Evolutionary conservation across 176 grass and related monocot species (phyloP), one percentile per base, ranked within the genome.

Genomic region (Neostapfia colusana): DNA sequence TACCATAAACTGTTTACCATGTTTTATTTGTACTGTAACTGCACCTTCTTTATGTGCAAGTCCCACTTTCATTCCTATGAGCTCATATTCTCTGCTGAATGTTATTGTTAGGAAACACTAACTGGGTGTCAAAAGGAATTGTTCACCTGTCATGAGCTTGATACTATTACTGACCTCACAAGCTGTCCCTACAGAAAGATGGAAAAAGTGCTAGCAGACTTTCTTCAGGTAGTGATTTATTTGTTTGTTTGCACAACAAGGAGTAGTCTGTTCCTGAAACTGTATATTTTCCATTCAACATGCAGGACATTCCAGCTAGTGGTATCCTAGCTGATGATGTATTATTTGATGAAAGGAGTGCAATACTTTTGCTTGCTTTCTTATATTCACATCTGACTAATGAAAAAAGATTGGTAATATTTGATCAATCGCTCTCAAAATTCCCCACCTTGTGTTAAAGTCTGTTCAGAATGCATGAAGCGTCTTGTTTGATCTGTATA

Each of bases 251-350:
- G 68, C 34, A 75, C 12, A 42, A 62, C 72, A 63, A 72, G 5
- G 24, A 53, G 34, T 57, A 58, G 45, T 43, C 60, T 48, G 18
- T 80, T 89, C 23, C 40, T 81, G 38, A 81, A 74, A 31, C 34
- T 18, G 54, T 69, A 2, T 63, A 40, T 18, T 62, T 69, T 73
- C 39, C 66, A 10, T 81, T 27, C 53, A 81, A 78, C 67, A 40
- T 57, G 69, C 84, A 93, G 90, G 76, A 80, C 55, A 59, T 93
- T 56, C 90, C 77, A 73, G 63, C 60, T 62, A 78, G 81, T 46
- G 40, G 42, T 35, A 81, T 93, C 48, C 59, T 84, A 74, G 81
- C 65, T 81, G 67, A 65, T 61, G 80, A 78, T 75, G 46, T 69
- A 81, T 61, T 76, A 45, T 61, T 84, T 51, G 90, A 87, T 74